Base-by-base conservation (phyloP, 352 stramenopile genomes). In the Halophytophthora batemanensis region DNA sequence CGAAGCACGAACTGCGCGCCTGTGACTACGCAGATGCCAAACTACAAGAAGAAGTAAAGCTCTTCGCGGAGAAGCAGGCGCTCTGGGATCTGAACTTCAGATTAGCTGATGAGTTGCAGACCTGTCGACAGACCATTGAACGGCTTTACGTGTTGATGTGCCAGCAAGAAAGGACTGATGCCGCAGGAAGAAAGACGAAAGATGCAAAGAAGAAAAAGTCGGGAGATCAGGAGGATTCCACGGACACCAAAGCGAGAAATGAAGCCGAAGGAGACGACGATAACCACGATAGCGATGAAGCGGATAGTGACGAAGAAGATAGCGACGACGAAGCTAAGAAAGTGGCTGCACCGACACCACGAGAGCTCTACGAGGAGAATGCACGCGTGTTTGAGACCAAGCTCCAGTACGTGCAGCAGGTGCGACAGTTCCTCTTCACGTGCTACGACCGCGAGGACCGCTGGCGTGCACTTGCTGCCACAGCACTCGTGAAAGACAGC, bases 371-470 rank as follows among this genome's bases (percentile, higher is more conserved):
- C 8, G 50, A 81, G n/a, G 72, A 81, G 35, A 62, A 63, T 8
- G 56, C 55, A 2, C 62, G 50, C 7, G 49, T 78, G 10, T 79
- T 87, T 37, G 70, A 84, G 33, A 56, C 61, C 8, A 87, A 87
- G 18, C 51, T 81, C 5, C 52, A 76, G 43, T 67, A 52, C 12
- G 29, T 82, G 31, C 68, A 87, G 43, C 58, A 78, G 25, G 54
- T 77, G 15, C 64, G 82, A 1, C 61, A 77, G 31, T 86, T 84
- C 49, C 48, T 89, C 21, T 23, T 87, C 22, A 46, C 77, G 22
- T 87, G 77, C 49, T 90, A 90, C 55, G 71, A 79, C 6, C 77
- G 79, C 2, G 82, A 92, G 45, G 49, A 57, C 28, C 79, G 79
- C 7, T 90, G 82, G 82, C 63, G 79, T 11, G 40, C 38, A 6